phyloP scores from a whole-genome alignment of 306 rosid species.

The Vigna hirtella region DNA sequence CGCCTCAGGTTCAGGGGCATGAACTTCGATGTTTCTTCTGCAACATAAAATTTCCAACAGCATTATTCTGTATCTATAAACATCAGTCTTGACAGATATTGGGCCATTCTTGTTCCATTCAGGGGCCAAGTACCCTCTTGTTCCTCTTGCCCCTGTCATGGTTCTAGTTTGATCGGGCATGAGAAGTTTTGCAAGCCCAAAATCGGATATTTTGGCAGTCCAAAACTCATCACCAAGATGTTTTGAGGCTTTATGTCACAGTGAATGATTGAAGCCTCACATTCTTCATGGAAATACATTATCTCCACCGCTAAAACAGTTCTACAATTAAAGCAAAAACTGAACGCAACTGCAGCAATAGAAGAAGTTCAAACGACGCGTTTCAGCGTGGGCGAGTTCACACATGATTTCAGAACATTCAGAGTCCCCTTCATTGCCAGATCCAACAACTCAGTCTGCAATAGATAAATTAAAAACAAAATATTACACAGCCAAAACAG shows the following conservation, averaged over 20 bases:
- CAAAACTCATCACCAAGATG: constrained; percentile 53
- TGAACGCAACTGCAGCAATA: too few species aligned
- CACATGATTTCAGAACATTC: too few species aligned
- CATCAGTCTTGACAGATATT: constrained; percentile 52
- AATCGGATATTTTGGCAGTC: constrained; percentile 52
- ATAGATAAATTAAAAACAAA: too few species aligned
- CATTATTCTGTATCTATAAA: constrained; percentile 51
- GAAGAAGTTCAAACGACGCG: too few species aligned
- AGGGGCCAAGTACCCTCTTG: too few species aligned
- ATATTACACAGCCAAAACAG: too few species aligned
- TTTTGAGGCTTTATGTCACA: constrained; percentile 56
- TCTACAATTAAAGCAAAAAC: too few species aligned
- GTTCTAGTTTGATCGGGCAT: constrained; percentile 53
- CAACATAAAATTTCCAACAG: constrained; percentile 46
- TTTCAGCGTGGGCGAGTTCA: too few species aligned
- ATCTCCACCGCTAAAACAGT: constrained; percentile 42
- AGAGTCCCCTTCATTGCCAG: too few species aligned
- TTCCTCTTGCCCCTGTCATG: too few species aligned
- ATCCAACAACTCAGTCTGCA: too few species aligned
- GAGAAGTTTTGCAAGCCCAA: constrained; percentile 51
- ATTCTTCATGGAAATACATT: constrained; percentile 51
- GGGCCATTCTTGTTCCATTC: constrained; percentile 52
- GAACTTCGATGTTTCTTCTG: constrained; percentile 40
- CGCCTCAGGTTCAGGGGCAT: constrained; percentile 40
- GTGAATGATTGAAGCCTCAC: constrained; percentile 50